Evolutionary conservation across 2,329 filamentous ascomycete genomes (phyloP).

Genomic region (Fusarium pseudonygamai): DNA sequence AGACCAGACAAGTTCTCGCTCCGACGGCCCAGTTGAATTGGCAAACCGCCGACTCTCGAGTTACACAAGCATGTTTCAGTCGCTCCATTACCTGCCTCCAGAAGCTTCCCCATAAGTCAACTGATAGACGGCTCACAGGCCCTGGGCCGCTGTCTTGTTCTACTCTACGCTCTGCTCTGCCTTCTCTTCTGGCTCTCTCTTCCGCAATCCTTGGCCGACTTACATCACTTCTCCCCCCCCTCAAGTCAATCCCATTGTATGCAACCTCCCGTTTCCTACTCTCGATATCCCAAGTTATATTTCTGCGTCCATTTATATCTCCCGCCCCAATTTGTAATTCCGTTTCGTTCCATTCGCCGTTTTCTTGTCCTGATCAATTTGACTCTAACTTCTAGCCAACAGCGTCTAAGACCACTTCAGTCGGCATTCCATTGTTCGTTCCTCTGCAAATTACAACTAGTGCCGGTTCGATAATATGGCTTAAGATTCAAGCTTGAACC

Average conservation of each 20-base stretch:
- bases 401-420: constrained; percentile 1
- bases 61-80: constrained; percentile 52
- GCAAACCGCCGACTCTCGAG: constrained; percentile 43
- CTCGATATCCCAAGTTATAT: neutral
- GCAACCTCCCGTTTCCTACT: constrained; percentile 10
- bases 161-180: constrained; percentile 4
- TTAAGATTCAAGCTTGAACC: constrained; percentile 7
- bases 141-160: neutral
- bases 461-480: constrained; percentile 8
- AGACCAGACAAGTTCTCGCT: constrained; percentile 21
- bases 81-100: constrained; percentile 34
- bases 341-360: constrained; percentile 1
- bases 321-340: neutral
- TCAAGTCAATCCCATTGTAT: constrained; percentile 4
- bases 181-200: constrained; percentile 3
- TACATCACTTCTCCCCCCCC: constrained; percentile 1
- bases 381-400: constrained; percentile 11
- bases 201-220: constrained; percentile 2
- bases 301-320: neutral
- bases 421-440: constrained; percentile 2
- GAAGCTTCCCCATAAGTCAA: constrained; percentile 40
- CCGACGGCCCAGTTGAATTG: constrained; percentile 40
- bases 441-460: constrained; percentile 6
- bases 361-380: neutral
- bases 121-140: constrained; percentile 15